Conservation (phyloP, 192 early-diverging fungal genomes). For the Coemansia sp. region DNA sequence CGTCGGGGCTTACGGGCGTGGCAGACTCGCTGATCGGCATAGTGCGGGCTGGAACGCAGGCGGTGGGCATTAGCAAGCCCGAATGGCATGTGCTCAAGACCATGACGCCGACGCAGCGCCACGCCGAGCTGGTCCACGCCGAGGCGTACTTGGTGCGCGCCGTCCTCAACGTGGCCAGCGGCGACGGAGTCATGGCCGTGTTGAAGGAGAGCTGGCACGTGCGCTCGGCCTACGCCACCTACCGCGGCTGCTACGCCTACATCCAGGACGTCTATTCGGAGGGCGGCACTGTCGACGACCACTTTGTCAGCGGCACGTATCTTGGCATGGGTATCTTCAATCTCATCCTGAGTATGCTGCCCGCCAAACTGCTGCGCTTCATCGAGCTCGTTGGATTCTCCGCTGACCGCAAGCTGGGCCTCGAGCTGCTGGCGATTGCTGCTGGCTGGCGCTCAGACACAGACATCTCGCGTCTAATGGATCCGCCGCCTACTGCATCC, state of each 20-base stretch:
- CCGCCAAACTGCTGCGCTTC: constrained; percentile 69
- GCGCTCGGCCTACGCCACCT: constrained; percentile 68
- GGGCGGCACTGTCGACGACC: constrained; percentile 73
- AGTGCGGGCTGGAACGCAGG: constrained; percentile 45
- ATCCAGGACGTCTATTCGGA: constrained; percentile 58
- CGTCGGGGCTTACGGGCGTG: constrained; percentile 35
- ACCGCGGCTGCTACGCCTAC: constrained; percentile 63
- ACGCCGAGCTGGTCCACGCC: constrained; percentile 79
- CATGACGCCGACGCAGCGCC: constrained; percentile 45
- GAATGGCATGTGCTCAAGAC: constrained; percentile 38
- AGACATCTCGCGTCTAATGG: constrained; percentile 21
- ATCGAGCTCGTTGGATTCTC: constrained; percentile 86
- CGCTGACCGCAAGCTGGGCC: constrained; percentile 74
- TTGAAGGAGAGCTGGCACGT: constrained; percentile 81
- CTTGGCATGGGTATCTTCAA: constrained; percentile 82
- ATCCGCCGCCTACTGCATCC: constrained; percentile 17
- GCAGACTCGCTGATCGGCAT: constrained; percentile 50
- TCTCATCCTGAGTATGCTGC: constrained; percentile 77
- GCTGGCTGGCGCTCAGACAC: constrained; percentile 67
- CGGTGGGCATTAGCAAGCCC: constrained; percentile 39
- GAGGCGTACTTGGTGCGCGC: constrained; percentile 78
- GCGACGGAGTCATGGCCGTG: constrained; percentile 76
- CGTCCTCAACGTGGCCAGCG: constrained; percentile 72
- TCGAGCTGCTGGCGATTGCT: constrained; percentile 71
- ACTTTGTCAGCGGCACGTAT: constrained; percentile 81